Evolutionary conservation across 164 flowering plant species (phyloP).

Genomic region (Vitis rupestris): DNA sequence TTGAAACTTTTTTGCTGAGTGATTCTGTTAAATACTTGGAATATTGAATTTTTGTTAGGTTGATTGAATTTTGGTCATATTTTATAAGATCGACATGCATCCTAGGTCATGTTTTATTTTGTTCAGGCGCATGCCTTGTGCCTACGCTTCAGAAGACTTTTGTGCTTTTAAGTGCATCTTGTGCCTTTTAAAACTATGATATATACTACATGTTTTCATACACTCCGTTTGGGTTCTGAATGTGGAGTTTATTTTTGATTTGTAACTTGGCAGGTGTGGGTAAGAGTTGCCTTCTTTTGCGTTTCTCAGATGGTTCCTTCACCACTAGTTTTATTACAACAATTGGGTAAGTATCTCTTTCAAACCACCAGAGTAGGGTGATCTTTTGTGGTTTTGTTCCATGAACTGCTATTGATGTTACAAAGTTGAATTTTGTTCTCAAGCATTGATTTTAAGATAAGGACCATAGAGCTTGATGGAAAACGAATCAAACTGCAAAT

Average conservation of each 20-base stretch:
- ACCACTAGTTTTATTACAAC: slow-evolving; percentile 92
- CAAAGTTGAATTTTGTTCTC: slow-evolving; percentile 7
- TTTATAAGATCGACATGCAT: too few relatives aligned
- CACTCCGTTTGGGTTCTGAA: not conserved
- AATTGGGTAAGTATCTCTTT: slow-evolving; percentile 56
- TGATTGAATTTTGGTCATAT: too few relatives aligned
- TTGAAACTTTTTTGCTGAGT: too few relatives aligned
- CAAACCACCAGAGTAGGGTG: not conserved
- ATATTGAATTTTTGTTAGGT: too few relatives aligned
- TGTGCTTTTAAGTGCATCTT: too few relatives aligned
- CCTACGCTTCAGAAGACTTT: too few relatives aligned
- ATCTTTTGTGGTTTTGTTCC: not conserved
- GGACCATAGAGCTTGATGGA: slow-evolving; percentile 86
- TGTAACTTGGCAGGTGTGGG: slow-evolving; percentile 62
- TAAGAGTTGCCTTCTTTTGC: slow-evolving; percentile 89
- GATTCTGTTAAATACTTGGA: too few relatives aligned
- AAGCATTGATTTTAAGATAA: slow-evolving; percentile 88
- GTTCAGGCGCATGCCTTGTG: too few relatives aligned
- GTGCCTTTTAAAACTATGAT: too few relatives aligned
- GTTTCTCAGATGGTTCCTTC: slow-evolving; percentile 89
- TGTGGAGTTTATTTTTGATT: not conserved
- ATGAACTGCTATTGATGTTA: not conserved
- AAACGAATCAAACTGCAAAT: slow-evolving; percentile 85
- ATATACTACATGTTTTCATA: not conserved
- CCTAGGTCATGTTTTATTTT: too few relatives aligned